A percentile compares a stretch with the other conserved stretches of the same genome.
Evolutionary conservation across 805 yeast genomes (phyloP).

Genomic region (Candida nanaspora): DNA sequence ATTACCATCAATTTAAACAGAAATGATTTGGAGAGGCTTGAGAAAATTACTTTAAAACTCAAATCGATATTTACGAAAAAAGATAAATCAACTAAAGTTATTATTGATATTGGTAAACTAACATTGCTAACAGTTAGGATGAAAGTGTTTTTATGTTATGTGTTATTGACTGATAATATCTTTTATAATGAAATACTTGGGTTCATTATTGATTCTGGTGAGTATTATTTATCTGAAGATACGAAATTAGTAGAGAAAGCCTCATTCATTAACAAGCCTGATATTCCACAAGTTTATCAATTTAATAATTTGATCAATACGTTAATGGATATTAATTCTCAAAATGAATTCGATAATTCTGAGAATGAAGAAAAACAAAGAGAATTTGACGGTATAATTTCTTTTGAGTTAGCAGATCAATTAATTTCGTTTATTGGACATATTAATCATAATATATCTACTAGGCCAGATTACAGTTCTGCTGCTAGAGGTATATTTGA

Average conservation of each 20-base stretch:
- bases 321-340: constrained; percentile 8
- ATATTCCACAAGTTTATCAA: constrained; percentile 6
- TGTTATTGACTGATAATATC: constrained; percentile 12
- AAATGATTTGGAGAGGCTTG: too few relatives aligned
- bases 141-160: constrained; percentile 2
- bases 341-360: constrained; percentile 17
- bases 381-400: too few relatives aligned
- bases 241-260: constrained; percentile 6
- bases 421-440: constrained; percentile 10
- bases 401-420: constrained; percentile 10
- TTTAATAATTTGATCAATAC: constrained; percentile 17
- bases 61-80: constrained; percentile 2
- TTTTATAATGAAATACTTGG: constrained; percentile 25
- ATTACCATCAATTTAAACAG: too few relatives aligned
- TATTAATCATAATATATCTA: constrained; percentile 3
- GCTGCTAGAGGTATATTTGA: neutral
- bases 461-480: neutral
- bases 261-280: too few relatives aligned
- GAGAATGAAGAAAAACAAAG: too few relatives aligned
- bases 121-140: constrained; percentile 2
- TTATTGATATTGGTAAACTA: constrained; percentile 19
- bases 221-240: constrained; percentile 21
- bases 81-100: constrained; percentile 15
- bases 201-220: constrained; percentile 34
- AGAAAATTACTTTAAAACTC: too few relatives aligned